Evolutionary conservation across 1,284 basidiomycete genomes (phyloP), one percentile per base, ranked within the genome.

Genomic region (Flammula alnicola): DNA sequence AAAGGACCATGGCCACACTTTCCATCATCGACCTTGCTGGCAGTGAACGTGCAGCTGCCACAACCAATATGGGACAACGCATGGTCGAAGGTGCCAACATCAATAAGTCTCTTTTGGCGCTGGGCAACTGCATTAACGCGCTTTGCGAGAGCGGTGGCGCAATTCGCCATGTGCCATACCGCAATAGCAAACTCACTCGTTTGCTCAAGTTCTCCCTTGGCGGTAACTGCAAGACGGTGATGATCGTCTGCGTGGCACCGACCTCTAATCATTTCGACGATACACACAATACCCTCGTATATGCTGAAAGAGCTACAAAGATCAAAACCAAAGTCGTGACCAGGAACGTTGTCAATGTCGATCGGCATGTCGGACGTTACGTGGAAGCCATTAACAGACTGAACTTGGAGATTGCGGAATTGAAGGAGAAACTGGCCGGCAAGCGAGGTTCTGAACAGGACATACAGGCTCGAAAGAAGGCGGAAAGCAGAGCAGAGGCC

Each of bases 71-170:
- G 86, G 95, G 95, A n/a, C 89, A 94, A 59, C 87, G 95, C 20
- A 93, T 98, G 89, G 87, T 95, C 27, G 95, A 98, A 68, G 95
- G 95, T 29, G 94, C 95, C 35, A 96, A 97, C 65, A 98, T 98
- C 75, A 98, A 98, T 76, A 95, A 97, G 70, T 97, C 94, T 12
- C 81, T 98, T 5, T 84, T 98, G 40, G 93, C 95, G 3, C 81
- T 98, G 25, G 93, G 94, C 27, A 96, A 95, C 69, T 97, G 95
- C 70, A 98, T 98, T 73, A 96, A 95, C 59, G 94, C 95, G 4
- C 84, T 98, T 39, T 98, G 95, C 74, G 93, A 88, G 71, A 91
- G 83, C 50, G 91, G 93, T 1, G 87, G 88, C 20, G 86, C 86
- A 20, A 70, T 86, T 47, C 88, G 90, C 23, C 95, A 98, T 65